phyloP scores from a whole-genome alignment of 176 grass and related monocot genomes.

The Pharus latifolius region DNA sequence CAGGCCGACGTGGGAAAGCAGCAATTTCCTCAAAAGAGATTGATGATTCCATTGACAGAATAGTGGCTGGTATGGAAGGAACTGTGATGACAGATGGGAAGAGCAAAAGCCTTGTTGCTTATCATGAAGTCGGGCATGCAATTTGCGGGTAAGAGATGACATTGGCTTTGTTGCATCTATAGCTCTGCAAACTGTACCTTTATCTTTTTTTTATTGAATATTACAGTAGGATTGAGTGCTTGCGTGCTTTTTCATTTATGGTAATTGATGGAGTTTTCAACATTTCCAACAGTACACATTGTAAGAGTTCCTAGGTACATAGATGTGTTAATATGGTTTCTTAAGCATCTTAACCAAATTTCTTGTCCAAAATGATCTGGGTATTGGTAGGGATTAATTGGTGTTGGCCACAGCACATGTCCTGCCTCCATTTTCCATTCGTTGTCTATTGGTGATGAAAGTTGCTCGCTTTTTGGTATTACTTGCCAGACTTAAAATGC shows the following conservation, averaged over 20 bases:
- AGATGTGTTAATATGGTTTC: neutral
- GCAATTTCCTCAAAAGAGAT: slow-evolving; percentile 95
- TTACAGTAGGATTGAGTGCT: neutral
- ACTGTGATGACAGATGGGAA: slow-evolving; percentile 98
- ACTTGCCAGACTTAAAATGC: too few species aligned
- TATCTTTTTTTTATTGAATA: neutral
- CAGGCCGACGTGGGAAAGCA: slow-evolving; percentile 64
- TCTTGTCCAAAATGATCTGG: neutral
- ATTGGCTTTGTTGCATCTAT: neutral
- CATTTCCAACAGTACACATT: neutral
- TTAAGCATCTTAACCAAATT: neutral
- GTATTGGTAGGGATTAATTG: neutral
- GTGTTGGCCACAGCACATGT: neutral
- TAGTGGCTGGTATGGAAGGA: slow-evolving; percentile 99
- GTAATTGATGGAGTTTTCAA: neutral
- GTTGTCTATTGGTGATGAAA: neutral
- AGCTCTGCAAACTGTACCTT: neutral
- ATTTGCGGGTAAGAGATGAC: slow-evolving; percentile 73
- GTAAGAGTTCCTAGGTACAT: neutral
- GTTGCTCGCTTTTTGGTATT: too few species aligned
- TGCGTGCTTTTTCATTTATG: neutral
- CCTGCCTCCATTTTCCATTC: neutral
- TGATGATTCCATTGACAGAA: slow-evolving; percentile 99
- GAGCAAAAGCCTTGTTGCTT: slow-evolving; percentile 96
- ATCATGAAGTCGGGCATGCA: slow-evolving; percentile 99